A percentile compares a stretch with the other conserved stretches of the same genome.
Conservation (phyloP, 352 stramenopile genomes). For the Pythium sukuiense region DNA sequence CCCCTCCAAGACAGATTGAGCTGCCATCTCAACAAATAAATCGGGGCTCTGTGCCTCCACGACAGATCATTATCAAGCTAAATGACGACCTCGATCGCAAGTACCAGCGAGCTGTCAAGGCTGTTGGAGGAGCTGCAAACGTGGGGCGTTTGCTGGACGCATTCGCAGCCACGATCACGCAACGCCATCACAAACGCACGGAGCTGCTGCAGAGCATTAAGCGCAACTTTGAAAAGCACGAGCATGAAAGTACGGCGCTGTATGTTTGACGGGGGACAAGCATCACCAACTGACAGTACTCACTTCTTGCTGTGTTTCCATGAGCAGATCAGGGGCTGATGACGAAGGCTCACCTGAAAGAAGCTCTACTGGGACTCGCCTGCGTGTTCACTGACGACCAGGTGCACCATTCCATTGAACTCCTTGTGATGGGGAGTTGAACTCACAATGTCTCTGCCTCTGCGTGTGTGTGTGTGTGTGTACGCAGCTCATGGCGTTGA, state of each 20-base stretch:
- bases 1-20: background rate
- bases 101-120: slow-evolving; percentile 45
- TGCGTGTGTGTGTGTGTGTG: background rate
- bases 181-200: slow-evolving; percentile 44
- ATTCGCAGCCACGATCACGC: slow-evolving; percentile 39
- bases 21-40: background rate
- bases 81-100: slow-evolving; percentile 30
- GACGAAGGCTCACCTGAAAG: slow-evolving; percentile 53
- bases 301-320: background rate
- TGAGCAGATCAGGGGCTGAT: slow-evolving; percentile 41
- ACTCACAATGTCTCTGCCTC: background rate
- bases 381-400: slow-evolving; percentile 67
- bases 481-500: slow-evolving; percentile 20
- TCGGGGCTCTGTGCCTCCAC: background rate
- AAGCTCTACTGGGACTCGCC: slow-evolving; percentile 44
- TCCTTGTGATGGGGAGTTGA: background rate
- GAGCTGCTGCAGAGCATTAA: slow-evolving; percentile 52
- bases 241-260: slow-evolving; percentile 37
- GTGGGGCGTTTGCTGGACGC: slow-evolving; percentile 35
- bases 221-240: slow-evolving; percentile 60
- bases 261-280: background rate
- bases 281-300: background rate
- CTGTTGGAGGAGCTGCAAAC: slow-evolving; percentile 35
- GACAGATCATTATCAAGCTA: slow-evolving; percentile 20
- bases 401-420: slow-evolving; percentile 16